Base-by-base conservation (phyloP, 139 green algal genomes). In the Coccomyxa sp. region DNA sequence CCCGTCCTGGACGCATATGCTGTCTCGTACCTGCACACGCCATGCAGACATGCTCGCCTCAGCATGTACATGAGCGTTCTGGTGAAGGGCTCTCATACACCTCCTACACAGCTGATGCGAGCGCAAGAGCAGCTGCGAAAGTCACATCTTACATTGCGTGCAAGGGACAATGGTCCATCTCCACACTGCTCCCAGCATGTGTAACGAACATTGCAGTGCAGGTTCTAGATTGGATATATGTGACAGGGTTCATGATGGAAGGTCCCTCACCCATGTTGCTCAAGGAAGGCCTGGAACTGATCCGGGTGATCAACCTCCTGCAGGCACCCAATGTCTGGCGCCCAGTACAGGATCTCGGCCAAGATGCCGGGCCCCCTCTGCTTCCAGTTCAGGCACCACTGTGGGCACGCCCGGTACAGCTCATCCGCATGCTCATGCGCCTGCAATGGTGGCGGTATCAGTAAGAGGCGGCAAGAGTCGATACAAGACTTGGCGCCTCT, bases 301-400 rank as follows among this genome's bases (percentile, higher is more conserved):
- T 84, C 74, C 27, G 86, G 89, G 39, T 89, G 85, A 79, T 97
- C 92, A 29, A 95, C 89, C 80, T 97, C 92, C 84, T 97, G 91
- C 72, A 96, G 73, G 79, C 90, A 94, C 29, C 93, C 71, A 34
- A 97, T 85, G 74, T 95, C 91, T 0, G 90, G 85, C 3, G 18
- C n/a, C 38, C 79, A 82, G 70, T 85, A 77, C 39, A 39, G 33
- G 10, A 93, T 87, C 76, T 93, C 89, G 10, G 70, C 70, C 2
- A 87, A 44, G 27, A 94, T 84, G 18, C 81, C 71, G 0, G 38
- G 44, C 6, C 50, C 34, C 4, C 89, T 75, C 55, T 82, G 74
- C 0, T 41, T 9, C 92, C 90, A 95, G 35, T 89, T 74, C 68
- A 94, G 76, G 40, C 75, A 85, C n/a, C 50, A 70, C 29, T n/a